Evolutionary conservation across 2,329 filamentous ascomycete species (phyloP).

Genomic region (Sporothrix curviconia): DNA sequence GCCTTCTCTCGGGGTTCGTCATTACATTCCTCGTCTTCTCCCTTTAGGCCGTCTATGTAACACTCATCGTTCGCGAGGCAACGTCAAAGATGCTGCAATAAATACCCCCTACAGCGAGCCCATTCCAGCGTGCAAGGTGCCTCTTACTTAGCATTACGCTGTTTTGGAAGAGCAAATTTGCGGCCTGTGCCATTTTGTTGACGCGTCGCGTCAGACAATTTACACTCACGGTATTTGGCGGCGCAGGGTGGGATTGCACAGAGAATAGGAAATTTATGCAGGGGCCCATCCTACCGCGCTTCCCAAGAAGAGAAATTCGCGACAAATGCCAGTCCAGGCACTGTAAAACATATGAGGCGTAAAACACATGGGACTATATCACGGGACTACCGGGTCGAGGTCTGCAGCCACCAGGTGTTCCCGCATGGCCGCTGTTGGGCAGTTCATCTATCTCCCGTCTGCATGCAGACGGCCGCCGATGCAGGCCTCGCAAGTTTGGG

Average conservation of each 20-base stretch:
- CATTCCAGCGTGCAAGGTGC: neutral
- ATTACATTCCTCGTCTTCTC: no score
- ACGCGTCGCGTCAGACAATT: slow-evolving; percentile 5
- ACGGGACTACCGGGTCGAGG: slow-evolving; percentile 1
- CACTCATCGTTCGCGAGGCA: no score
- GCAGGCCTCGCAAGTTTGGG: no score
- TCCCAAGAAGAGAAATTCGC: neutral
- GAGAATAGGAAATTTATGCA: neutral
- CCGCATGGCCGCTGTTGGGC: neutral
- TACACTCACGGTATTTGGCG: neutral
- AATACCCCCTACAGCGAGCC: no score
- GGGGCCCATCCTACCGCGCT: neutral
- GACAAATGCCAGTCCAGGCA: slow-evolving; percentile 4
- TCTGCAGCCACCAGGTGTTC: neutral
- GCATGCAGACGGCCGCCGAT: neutral
- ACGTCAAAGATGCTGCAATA: no score
- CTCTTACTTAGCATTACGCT: no score
- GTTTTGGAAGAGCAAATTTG: no score
- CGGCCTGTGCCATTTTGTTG: neutral
- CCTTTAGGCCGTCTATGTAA: no score
- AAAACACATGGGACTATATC: neutral
- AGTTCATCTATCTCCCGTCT: neutral
- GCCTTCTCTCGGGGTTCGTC: no score
- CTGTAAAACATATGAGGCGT: neutral
- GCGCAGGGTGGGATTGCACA: neutral